Percentiles rank a stretch among this genome's conserved stretches.
phyloP scores from a whole-genome alignment of 257 asterid genomes.

The Datura wrightii region DNA sequence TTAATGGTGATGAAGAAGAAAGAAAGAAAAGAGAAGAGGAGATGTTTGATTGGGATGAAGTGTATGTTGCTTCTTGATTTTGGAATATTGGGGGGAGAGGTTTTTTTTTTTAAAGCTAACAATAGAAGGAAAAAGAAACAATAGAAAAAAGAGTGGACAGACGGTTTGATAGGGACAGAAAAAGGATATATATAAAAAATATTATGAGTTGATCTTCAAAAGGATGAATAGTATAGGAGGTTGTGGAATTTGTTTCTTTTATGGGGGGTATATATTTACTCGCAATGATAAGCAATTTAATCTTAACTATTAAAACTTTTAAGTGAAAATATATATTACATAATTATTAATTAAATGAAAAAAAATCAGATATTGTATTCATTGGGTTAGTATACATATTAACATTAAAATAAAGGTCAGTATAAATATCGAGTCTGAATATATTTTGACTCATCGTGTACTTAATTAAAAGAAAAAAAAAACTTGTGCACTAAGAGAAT shows the following conservation, averaged over 20 bases:
- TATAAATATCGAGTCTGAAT: not conserved
- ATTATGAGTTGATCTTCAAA: constrained; percentile 16
- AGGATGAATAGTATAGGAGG: not conserved
- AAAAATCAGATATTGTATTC: not conserved
- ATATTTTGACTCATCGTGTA: not conserved
- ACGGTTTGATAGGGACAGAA: constrained; percentile 53
- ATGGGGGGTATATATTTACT: not conserved
- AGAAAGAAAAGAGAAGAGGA: not conserved
- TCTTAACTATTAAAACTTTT: not conserved
- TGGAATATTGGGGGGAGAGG: not conserved
- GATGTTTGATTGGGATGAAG: constrained; percentile 17
- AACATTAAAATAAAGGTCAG: not conserved
- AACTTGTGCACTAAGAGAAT: not conserved
- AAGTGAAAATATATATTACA: not conserved
- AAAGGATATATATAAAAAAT: constrained; percentile 32
- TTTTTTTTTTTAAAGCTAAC: constrained; percentile 37
- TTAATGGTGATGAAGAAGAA: not conserved
- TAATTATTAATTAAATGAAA: not conserved
- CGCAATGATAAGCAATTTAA: not conserved
- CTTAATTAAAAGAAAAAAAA: not conserved
- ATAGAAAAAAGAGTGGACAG: constrained; percentile 45
- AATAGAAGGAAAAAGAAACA: constrained; percentile 24
- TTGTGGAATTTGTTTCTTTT: not conserved
- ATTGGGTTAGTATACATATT: not conserved
- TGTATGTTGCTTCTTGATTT: not conserved